phyloP scores from a whole-genome alignment of 169 alveolate genomes.

The Cyclospora cayetanensis region DNA sequence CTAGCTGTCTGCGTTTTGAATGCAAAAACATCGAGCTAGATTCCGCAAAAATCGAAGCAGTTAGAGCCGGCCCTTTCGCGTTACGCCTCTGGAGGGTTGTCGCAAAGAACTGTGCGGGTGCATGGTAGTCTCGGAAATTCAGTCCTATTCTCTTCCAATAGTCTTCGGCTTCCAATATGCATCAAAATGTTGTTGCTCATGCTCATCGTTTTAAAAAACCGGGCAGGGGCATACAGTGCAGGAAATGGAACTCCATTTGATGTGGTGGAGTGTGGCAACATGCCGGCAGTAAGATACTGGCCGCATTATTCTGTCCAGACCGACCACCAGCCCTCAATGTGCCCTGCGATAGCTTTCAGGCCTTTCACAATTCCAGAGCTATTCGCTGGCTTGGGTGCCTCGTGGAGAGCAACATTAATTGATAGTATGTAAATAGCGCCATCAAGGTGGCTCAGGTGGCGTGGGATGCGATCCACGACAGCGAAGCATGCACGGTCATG shows the following conservation, averaged over 20 bases:
- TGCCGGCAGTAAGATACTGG: not conserved
- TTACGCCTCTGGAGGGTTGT: no score
- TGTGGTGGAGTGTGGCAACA: not conserved
- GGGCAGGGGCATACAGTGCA: not conserved
- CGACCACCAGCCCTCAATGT: not conserved
- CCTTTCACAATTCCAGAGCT: not conserved
- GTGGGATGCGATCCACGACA: not conserved
- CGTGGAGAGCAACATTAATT: not conserved
- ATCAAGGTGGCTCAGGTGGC: not conserved
- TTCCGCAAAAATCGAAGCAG: no score
- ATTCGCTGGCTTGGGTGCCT: not conserved
- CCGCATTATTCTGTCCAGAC: not conserved
- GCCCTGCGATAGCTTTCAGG: not conserved
- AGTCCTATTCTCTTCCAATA: not conserved
- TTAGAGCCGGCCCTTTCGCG: no score
- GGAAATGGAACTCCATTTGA: conserved; percentile 78
- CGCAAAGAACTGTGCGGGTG: no score
- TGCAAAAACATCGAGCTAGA: no score
- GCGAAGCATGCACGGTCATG: not conserved
- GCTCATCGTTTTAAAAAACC: not conserved
- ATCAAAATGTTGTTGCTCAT: not conserved
- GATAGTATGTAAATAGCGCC: not conserved
- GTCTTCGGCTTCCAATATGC: not conserved
- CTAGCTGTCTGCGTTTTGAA: no score
- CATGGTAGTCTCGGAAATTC: no score